Percentiles rank a stretch among this genome's conserved stretches.
These are phyloP conservation scores for Aschersonia sp. DNA, from an alignment of 2,329 filamentous ascomycete genomes.

Conservation along the genomic window DNA sequence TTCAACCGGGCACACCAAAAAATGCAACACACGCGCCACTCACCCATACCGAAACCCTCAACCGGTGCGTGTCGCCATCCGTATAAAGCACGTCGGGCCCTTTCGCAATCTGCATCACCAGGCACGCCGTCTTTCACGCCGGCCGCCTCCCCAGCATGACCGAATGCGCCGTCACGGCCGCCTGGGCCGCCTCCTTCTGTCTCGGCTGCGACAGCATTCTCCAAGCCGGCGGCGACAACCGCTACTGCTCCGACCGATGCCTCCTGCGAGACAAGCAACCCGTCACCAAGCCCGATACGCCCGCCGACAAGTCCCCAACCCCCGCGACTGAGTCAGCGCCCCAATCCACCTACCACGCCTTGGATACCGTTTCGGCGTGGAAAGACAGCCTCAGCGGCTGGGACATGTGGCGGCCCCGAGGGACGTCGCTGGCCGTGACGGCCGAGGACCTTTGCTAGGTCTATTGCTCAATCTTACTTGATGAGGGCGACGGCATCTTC, in stretches of 20 bases:
- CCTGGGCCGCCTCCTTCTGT: conserved; percentile 1
- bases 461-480: neutral
- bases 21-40: too few relatives aligned
- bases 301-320: neutral
- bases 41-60: too few relatives aligned
- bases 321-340: neutral
- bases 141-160: neutral
- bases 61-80: too few relatives aligned
- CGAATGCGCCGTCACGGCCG: neutral
- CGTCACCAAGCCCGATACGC: neutral
- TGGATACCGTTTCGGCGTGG: neutral
- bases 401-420: neutral
- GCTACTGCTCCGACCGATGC: neutral
- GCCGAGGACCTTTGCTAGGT: neutral
- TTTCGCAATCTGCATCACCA: too few relatives aligned
- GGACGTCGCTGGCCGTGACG: neutral
- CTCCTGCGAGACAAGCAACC: neutral
- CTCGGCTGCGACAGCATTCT: neutral
- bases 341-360: too few relatives aligned
- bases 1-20: too few relatives aligned
- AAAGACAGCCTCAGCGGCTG: neutral
- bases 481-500: too few relatives aligned
- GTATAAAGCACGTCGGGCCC: too few relatives aligned
- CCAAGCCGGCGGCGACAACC: neutral
- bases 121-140: too few relatives aligned